These are phyloP conservation scores for Fusarium keratoplasticum DNA, from an alignment of 2,329 filamentous ascomycete genomes.

Conservation along the genomic window DNA sequence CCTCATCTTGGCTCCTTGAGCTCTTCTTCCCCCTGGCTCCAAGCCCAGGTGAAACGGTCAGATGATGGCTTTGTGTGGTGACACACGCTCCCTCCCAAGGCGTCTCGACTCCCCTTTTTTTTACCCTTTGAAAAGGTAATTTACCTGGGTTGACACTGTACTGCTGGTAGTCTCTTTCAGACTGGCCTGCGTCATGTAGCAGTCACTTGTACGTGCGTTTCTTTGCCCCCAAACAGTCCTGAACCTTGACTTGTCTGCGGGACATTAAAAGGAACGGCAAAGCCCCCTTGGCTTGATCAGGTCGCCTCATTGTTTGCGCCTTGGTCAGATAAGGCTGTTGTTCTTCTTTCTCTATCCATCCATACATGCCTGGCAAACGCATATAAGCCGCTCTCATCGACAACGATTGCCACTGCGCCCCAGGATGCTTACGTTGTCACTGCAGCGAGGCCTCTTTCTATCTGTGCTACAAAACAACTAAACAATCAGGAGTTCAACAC, in stretches of 20 bases:
- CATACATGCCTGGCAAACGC: constrained; percentile 27
- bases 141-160: not conserved
- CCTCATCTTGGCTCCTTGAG: constrained; percentile 9
- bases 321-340: constrained; percentile 31
- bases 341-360: not conserved
- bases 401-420: constrained; percentile 28
- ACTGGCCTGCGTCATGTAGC: constrained; percentile 30
- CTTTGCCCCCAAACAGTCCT: constrained; percentile 8
- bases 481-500: constrained; percentile 29
- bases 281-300: constrained; percentile 9
- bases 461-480: constrained; percentile 31
- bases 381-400: constrained; percentile 35
- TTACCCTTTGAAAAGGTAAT: not conserved
- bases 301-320: constrained; percentile 11
- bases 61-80: constrained; percentile 31
- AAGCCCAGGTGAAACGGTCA: constrained; percentile 31
- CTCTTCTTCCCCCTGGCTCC: constrained; percentile 21
- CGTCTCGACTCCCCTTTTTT: not conserved
- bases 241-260: constrained; percentile 22
- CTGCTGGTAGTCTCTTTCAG: not conserved
- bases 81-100: constrained; percentile 18
- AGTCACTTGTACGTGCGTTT: constrained; percentile 26
- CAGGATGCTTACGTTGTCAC: constrained; percentile 38
- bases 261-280: constrained; percentile 29
- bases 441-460: constrained; percentile 34